Conservation (phyloP, 768 basidiomycete genomes). For the Amanita phalloides region DNA sequence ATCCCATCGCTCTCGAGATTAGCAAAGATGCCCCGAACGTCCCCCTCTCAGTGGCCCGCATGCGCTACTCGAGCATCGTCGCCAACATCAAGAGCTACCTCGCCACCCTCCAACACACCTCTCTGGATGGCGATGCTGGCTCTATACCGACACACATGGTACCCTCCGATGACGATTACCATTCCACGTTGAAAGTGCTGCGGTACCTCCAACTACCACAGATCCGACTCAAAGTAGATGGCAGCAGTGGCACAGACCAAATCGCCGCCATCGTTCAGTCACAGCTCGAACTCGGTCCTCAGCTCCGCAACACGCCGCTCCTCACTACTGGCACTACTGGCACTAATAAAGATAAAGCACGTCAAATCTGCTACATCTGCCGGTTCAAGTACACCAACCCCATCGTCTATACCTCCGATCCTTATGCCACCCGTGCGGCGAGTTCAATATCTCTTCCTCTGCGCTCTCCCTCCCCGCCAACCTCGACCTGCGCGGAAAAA, state of each 20-base stretch:
- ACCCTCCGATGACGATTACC: conserved; percentile 16
- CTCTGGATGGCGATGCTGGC: neutral
- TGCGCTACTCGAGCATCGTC: conserved; percentile 14
- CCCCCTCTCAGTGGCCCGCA: conserved; percentile 13
- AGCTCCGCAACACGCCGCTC: conserved; percentile 4
- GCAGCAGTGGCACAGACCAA: conserved; percentile 6
- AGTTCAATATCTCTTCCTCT: conserved; percentile 19
- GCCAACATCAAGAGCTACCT: conserved; percentile 14
- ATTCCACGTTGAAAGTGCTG: conserved; percentile 16
- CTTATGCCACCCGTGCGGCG: conserved; percentile 17
- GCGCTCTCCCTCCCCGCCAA: conserved; percentile 16
- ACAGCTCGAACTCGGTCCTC: conserved; percentile 11
- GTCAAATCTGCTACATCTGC: conserved; percentile 16
- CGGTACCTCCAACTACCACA: conserved; percentile 16
- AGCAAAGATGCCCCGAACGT: conserved; percentile 10
- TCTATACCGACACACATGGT: conserved; percentile 13
- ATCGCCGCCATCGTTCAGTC: conserved; percentile 12
- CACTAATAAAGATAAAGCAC: neutral
- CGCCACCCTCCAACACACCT: conserved; percentile 9
- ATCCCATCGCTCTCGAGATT: conserved; percentile 12
- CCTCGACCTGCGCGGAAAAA: conserved; percentile 15
- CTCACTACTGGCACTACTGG: neutral
- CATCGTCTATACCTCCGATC: conserved; percentile 16
- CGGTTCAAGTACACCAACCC: conserved; percentile 10
- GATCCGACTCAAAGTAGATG: conserved; percentile 7